Evolutionary conservation across 495 filamentous ascomycete genomes (phyloP), one percentile per base, ranked within the genome.

Genomic region (Penicillium angulare): DNA sequence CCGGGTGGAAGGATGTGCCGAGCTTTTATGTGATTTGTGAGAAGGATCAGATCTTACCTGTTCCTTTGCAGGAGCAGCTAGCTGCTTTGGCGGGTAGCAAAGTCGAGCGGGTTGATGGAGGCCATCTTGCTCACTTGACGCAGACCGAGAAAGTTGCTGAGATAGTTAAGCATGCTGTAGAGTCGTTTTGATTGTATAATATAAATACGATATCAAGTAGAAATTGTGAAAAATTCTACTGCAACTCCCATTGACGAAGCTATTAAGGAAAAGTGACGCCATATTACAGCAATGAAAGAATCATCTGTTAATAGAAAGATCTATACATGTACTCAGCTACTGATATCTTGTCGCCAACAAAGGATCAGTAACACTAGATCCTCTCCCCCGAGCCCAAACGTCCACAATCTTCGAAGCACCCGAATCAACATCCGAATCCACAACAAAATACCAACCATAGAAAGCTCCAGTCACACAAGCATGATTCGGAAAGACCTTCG

Each of bases 401-500:
- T 89, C 87, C 32, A 87, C 72, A 47, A 89, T 71, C 55, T 80
- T 66, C 64, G 73, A 67, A 63, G 41, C 79, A 31, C 85, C 77
- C 43, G 78, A 70, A 52, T 73, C 69, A 8, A 61, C 66, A 31
- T 77, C 69, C 21, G 79, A 83, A 66, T 95, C 88, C 4, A 95
- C 82, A 20, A 95, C 71, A 26, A 90, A 68, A 66, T 91, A 95
- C 71, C 79, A 92, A 6, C 80, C 84, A 64, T 83, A 86, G 2
- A 81, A 81, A 0, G 83, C 84, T 0, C 87, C 86, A 4, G 88
- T 81, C 43, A 93, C 86, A 59, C 91, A 95, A 32, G 87, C 80
- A 68, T 96, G 91, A 59, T 95, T 95, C 0, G 90, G 89, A 79
- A 84, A 92, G 9, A 95, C 72, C 41, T 84, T 75, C 20, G 93